Evolutionary conservation across 441 rosid species (phyloP).

Genomic region (Erodium chrysanthum): DNA sequence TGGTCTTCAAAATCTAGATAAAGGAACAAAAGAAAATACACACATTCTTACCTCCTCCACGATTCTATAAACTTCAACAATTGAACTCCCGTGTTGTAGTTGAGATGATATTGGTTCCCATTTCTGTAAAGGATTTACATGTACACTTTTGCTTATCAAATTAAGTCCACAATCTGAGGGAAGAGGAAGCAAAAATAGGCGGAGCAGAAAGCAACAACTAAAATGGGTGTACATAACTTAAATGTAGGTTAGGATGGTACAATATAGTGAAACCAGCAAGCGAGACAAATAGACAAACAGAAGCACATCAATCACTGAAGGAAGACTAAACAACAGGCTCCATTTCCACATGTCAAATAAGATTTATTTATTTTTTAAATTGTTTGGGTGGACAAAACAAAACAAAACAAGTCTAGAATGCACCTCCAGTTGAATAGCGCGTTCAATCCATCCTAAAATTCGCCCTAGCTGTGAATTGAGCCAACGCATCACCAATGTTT

Average conservation of each 20-base stretch:
- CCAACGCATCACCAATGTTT: conserved; percentile 92
- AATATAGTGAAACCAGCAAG: background rate
- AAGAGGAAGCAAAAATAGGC: background rate
- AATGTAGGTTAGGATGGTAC: background rate
- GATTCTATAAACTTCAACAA: conserved; percentile 88
- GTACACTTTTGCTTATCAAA: conserved; percentile 11
- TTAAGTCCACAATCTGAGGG: background rate
- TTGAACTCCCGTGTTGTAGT: conserved; percentile 86
- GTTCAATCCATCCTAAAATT: conserved; percentile 89
- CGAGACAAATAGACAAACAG: background rate
- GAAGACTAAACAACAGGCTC: background rate
- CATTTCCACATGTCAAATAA: background rate
- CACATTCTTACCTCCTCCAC: conserved; percentile 72
- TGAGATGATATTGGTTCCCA: conserved; percentile 98
- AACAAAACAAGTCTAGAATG: conserved; percentile 7
- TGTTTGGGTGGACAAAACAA: conserved; percentile 7
- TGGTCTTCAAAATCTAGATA: background rate
- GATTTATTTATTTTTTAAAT: background rate
- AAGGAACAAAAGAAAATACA: background rate
- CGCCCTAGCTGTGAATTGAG: conserved; percentile 86
- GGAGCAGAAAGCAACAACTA: background rate
- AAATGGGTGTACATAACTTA: background rate
- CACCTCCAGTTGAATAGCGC: conserved; percentile 94
- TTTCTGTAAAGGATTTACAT: conserved; percentile 34
- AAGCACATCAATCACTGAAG: background rate